Evolutionary conservation across 225 moss, liverwort and hornwort species (phyloP).

Genomic region (Polytrichum formosum): DNA sequence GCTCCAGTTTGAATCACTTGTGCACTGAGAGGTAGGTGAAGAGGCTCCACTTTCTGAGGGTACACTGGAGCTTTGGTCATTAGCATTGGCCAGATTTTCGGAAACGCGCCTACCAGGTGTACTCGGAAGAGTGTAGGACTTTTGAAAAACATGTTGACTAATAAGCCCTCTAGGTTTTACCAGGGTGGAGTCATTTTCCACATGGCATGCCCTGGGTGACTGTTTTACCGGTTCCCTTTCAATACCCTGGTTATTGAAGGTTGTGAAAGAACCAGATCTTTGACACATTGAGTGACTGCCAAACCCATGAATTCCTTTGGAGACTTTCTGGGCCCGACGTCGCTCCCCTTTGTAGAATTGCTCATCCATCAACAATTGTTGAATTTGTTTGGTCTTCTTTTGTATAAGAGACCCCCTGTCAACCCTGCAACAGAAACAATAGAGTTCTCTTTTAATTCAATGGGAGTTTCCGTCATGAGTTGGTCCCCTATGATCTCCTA

Average conservation of each 20-base stretch:
- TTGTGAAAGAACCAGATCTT: not conserved
- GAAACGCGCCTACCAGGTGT: not conserved
- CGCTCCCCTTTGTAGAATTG: slow-evolving; percentile 40
- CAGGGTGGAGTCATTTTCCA: slow-evolving; percentile 7
- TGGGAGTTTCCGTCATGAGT: not conserved
- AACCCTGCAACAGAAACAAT: slow-evolving; percentile 17
- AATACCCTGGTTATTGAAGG: not conserved
- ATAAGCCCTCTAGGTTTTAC: not conserved
- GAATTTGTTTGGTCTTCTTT: slow-evolving; percentile 35
- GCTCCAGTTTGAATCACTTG: slow-evolving; percentile 17
- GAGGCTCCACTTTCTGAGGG: slow-evolving; percentile 5
- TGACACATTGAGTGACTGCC: slow-evolving; percentile 14
- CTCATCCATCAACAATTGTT: slow-evolving; percentile 33
- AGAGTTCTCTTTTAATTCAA: not conserved
- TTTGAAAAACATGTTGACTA: not conserved
- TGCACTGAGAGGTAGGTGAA: slow-evolving; percentile 22
- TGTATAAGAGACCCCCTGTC: slow-evolving; percentile 25
- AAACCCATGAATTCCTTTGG: slow-evolving; percentile 36
- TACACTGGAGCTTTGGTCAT: not conserved
- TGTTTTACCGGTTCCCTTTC: not conserved
- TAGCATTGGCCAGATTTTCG: not conserved
- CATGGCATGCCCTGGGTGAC: not conserved
- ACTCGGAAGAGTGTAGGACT: not conserved
- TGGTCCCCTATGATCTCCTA: too few relatives aligned
- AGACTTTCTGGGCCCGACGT: slow-evolving; percentile 33